A percentile compares a stretch with the other conserved stretches of the same genome.
These are phyloP conservation scores for Xylariaceae sp. DNA, from an alignment of 2,329 filamentous ascomycete species.

Conservation along the genomic window DNA sequence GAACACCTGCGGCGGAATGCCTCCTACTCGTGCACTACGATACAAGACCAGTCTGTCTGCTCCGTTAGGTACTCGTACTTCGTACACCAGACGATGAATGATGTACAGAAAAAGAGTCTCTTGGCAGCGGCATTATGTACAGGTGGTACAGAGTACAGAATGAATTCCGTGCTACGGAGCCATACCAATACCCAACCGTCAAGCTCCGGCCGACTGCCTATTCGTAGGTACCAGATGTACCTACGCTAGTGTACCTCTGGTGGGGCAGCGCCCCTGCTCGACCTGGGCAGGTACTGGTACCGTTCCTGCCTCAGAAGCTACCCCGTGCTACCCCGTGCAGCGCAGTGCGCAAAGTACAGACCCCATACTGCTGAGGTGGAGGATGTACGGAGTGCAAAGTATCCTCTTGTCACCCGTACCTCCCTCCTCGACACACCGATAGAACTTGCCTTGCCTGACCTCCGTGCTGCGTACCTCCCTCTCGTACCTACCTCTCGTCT, in stretches of 20 bases:
- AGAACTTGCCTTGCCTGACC: not conserved
- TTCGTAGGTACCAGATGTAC: not conserved
- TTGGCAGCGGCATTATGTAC: not conserved
- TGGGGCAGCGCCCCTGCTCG: not conserved
- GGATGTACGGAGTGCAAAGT: not conserved
- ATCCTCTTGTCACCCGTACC: not conserved
- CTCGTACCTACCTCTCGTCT: not conserved
- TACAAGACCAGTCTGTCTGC: too few relatives aligned
- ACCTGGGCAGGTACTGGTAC: not conserved
- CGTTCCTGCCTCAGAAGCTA: not conserved
- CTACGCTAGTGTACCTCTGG: not conserved
- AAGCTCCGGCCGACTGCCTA: not conserved
- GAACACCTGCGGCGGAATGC: too few relatives aligned
- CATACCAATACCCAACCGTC: not conserved
- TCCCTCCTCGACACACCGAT: slow-evolving; percentile 4
- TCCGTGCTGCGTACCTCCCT: not conserved
- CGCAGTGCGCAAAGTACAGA: too few relatives aligned
- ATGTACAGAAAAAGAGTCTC: not conserved
- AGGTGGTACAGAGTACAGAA: not conserved
- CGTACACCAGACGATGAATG: not conserved
- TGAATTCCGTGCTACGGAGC: not conserved
- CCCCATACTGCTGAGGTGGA: too few relatives aligned
- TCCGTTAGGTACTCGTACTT: too few relatives aligned
- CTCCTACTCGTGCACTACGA: too few relatives aligned
- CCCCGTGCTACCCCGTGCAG: too few relatives aligned